These are phyloP conservation scores for Moricandia moricandioides DNA, from an alignment of 345 rosid genomes.

Conservation along the genomic window DNA sequence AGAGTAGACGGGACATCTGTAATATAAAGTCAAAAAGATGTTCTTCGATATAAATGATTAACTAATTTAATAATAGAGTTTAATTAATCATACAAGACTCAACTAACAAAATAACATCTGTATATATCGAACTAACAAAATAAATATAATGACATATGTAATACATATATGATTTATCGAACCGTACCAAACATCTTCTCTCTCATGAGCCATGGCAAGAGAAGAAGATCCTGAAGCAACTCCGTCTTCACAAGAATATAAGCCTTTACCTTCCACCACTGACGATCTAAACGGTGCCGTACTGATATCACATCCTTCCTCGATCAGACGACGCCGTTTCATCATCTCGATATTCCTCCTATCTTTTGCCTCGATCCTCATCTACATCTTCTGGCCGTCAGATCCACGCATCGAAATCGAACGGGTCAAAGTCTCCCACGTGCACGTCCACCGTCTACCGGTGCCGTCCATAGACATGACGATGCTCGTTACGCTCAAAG, in stretches of 20 bases:
- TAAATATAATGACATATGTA: too few relatives aligned
- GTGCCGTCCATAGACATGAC: slow-evolving; percentile 53
- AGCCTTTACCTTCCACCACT: slow-evolving; percentile 7
- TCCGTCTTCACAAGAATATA: slow-evolving; percentile 22
- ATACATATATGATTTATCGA: slow-evolving; percentile 21
- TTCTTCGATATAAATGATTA: neutral
- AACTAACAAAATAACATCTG: neutral
- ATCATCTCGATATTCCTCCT: slow-evolving; percentile 38
- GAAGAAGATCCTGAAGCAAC: slow-evolving; percentile 29
- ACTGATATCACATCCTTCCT: slow-evolving; percentile 17
- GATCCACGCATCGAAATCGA: slow-evolving; percentile 58
- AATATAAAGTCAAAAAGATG: neutral
- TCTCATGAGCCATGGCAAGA: slow-evolving; percentile 19
- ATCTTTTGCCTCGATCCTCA: slow-evolving; percentile 36
- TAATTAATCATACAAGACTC: neutral
- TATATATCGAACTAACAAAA: too few relatives aligned
- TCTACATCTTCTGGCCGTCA: slow-evolving; percentile 70
- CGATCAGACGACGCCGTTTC: slow-evolving; percentile 31
- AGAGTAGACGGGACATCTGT: too few relatives aligned
- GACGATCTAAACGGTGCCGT: slow-evolving; percentile 32
- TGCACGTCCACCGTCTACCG: slow-evolving; percentile 51
- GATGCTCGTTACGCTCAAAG: slow-evolving; percentile 50
- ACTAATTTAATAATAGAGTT: neutral
- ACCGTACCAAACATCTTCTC: slow-evolving; percentile 23
- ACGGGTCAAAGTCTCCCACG: slow-evolving; percentile 48